Evolutionary conservation across 306 rosid genomes (phyloP), one percentile per base, ranked within the genome.

Genomic region (Casuarina equisetifolia): DNA sequence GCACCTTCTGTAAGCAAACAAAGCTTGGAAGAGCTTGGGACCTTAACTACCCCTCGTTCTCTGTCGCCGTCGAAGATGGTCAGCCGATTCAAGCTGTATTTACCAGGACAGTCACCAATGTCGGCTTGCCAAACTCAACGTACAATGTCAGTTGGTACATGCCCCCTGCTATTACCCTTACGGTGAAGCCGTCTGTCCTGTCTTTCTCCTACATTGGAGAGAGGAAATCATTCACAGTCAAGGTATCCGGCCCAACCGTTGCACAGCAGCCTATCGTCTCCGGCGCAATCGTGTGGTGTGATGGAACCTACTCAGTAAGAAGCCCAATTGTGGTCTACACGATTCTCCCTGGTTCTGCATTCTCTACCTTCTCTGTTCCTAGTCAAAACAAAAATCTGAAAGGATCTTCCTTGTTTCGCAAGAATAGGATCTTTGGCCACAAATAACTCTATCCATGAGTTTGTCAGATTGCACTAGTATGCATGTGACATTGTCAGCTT

Each of bases 21-120:
- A 19, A 16, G 12, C 80, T 70, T 0, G 74, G 78, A 15, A 74
- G 84, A 74, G 87, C 74, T 7, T 84, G 84, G 82, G 74, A 77
- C 69, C 88, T 84, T 36, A 84, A 81, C 75, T 81, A 84, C 17
- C 85, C 85, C 9, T 77, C 82, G 0, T 78, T 84, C 73, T 70
- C 78, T 4, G 36, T 81, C 2, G 81, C 81, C 25, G 72, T 84
- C 2, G 74, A 76, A 69, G 84, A 80, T 46, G 79, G 80, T 39
- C 70, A 80, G 59, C 32, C 7, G 19, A 68, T 76, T 68, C 10
- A 43, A 0, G 84, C 79, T 6, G 35, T 46, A 11, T 75, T 79
- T 70, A 63, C 73, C 0, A 54, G 78, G 48, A 76, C 78, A 25
- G 83, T 83, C 74, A 79, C 81, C 48, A 83, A 83, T 39, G 83